Evolutionary conservation across 176 grass and related monocot genomes (phyloP), one percentile per base, ranked within the genome.

Genomic region (Oryza glaberrima): DNA sequence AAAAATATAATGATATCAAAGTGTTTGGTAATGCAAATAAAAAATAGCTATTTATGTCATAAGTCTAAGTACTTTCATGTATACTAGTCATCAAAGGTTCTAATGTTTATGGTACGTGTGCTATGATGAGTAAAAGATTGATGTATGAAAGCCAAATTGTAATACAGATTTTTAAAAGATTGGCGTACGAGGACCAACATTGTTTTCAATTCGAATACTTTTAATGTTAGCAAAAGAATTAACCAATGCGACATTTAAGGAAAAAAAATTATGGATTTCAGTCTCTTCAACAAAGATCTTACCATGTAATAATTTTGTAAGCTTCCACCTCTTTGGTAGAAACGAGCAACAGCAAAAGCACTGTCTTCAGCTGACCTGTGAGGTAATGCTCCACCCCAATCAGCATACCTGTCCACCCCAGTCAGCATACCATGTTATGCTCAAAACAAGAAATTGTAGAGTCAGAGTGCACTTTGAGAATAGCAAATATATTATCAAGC

Each of bases 301-400:
- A 98, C 96, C 96, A 98, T 95, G 77, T 98, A 98, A 86, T 98
- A 98, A 86, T 98, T 95, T 79, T 98, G 96, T 14, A 95, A 94
- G 82, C 93, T 93, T 84, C 96, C 96, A 22, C 93, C 96, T 30
- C 93, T 90, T 81, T 98, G 93, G 84, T 94, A 98, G 80, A 98
- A 98, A 73, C 96, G 93, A 88, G 96, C 93, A 89, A 98, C 82
- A 80, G 96, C 96, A 83, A 98, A 98, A 73, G 96, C 91, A 89
- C 87, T 93, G 70, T 98, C 96, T 90, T 91, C 56, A 15, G 88
- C 91, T 66, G 96, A 88, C 85, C 96, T 93, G 84, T 98, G 87
- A 77, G 96, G 93, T 60, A 98, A 77, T 9, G 76, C 51, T 78
- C 84, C 96, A 67, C 96, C 96, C 93, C 93, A 98, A 72, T 90